Percentiles rank a stretch among this genome's conserved stretches.
Conservation (phyloP, 768 basidiomycete genomes). For the Boletus pseudopeckii region DNA sequence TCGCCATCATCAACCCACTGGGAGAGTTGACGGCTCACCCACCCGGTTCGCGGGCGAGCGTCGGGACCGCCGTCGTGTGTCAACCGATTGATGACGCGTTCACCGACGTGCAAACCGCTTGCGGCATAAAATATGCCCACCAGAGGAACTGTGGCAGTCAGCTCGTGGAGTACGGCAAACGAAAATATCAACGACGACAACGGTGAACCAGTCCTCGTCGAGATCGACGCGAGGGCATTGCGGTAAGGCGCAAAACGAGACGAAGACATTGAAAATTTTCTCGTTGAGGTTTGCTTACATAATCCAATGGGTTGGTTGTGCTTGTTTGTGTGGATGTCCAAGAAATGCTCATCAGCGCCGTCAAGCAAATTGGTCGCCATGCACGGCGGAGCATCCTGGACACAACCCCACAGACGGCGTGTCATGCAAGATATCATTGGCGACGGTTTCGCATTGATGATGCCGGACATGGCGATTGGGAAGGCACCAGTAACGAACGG, state of each 20-base stretch:
- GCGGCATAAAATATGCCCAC: constrained; percentile 71
- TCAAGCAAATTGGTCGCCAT: constrained; percentile 9
- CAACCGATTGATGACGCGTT: constrained; percentile 50
- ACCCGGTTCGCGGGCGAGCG: constrained; percentile 26
- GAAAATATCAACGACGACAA: constrained; percentile 73
- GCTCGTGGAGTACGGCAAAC: constrained; percentile 81
- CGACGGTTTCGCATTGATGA: constrained; percentile 25
- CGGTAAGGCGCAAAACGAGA: constrained; percentile 47
- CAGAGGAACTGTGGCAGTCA: constrained; percentile 77
- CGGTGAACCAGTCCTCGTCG: constrained; percentile 69
- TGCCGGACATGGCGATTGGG: constrained; percentile 17
- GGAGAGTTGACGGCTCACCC: constrained; percentile 43
- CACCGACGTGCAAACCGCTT: constrained; percentile 64
- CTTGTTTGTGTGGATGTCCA: background rate
- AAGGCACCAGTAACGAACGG: background rate
- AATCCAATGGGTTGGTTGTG: constrained; percentile 18
- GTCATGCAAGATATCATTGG: constrained; percentile 1
- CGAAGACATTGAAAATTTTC: constrained; percentile 17
- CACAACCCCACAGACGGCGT: background rate
- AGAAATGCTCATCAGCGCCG: constrained; percentile 15
- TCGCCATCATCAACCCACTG: constrained; percentile 80
- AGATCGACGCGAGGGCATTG: constrained; percentile 53
- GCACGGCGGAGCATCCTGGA: background rate
- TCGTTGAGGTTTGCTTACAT: constrained; percentile 11
- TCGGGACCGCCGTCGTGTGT: constrained; percentile 12